Conservation (phyloP, 768 basidiomycete species). For the Amanita polypyramis region DNA sequence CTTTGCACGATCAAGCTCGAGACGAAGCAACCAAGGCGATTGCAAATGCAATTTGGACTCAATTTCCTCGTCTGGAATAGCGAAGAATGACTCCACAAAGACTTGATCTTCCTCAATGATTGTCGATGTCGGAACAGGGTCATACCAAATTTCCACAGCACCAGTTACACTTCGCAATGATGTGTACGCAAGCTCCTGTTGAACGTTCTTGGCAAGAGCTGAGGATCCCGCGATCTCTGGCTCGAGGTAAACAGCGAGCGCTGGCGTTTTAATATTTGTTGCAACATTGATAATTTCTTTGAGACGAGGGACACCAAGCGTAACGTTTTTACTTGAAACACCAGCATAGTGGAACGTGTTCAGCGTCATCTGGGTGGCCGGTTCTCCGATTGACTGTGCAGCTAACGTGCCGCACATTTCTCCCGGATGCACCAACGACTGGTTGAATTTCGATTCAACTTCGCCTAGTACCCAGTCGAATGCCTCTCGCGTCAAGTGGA, state of each 20-base stretch:
- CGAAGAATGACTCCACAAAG: slow-evolving; percentile 98
- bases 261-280: slow-evolving; percentile 96
- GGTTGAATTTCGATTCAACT: slow-evolving; percentile 93
- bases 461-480: slow-evolving; percentile 98
- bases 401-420: slow-evolving; percentile 99
- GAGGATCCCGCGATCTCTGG: slow-evolving; percentile 55
- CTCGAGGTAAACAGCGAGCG: slow-evolving; percentile 83
- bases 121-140: slow-evolving; percentile 84
- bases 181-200: slow-evolving; percentile 90
- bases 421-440: slow-evolving; percentile 83
- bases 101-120: slow-evolving; percentile 94
- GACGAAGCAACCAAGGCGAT: slow-evolving; percentile 95
- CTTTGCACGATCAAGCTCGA: slow-evolving; percentile 93
- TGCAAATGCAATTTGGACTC: slow-evolving; percentile 84
- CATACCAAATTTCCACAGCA: slow-evolving; percentile 96
- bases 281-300: slow-evolving; percentile 99
- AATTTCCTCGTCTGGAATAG: slow-evolving; percentile 95
- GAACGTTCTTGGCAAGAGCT: slow-evolving; percentile 71
- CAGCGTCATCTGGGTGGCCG: slow-evolving; percentile 98
- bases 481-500: slow-evolving; percentile 83
- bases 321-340: slow-evolving; percentile 99
- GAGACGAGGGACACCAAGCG: slow-evolving; percentile 96
- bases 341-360: slow-evolving; percentile 99
- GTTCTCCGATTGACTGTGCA: slow-evolving; percentile 98
- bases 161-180: slow-evolving; percentile 90